Evolutionary conservation across 2,329 filamentous ascomycete species (phyloP).

Genomic region (Calonectria crousiana): DNA sequence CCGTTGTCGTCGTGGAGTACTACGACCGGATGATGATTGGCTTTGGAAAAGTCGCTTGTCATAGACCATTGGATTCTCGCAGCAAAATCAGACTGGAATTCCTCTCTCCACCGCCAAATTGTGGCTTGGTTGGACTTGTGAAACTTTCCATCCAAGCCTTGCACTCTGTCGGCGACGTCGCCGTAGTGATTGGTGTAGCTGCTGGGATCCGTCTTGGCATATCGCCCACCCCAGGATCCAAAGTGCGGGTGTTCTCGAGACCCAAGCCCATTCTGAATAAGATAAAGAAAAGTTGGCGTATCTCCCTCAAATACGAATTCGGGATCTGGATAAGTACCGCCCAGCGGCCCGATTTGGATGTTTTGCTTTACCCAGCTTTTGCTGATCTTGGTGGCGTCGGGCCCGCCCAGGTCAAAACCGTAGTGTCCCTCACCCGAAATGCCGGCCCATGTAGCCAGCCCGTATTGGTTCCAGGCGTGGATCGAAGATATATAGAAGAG

Average conservation of each 20-base stretch:
- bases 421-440: conserved; percentile 56
- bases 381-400: conserved; percentile 59
- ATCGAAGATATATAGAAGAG: conserved; percentile 67
- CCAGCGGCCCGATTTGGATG: conserved; percentile 62
- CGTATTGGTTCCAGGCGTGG: conserved; percentile 68
- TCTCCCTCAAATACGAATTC: conserved; percentile 65
- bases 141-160: conserved; percentile 41
- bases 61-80: conserved; percentile 55
- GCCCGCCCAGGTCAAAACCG: conserved; percentile 35
- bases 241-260: conserved; percentile 58
- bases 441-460: conserved; percentile 65
- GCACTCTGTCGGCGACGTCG: conserved; percentile 44
- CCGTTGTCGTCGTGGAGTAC: conserved; percentile 56
- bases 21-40: conserved; percentile 60
- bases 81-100: conserved; percentile 56
- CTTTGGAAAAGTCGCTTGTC: conserved; percentile 42
- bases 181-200: conserved; percentile 38
- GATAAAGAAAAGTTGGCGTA: conserved; percentile 61
- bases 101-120: conserved; percentile 56
- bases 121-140: conserved; percentile 47
- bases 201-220: conserved; percentile 48
- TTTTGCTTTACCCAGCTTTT: conserved; percentile 64
- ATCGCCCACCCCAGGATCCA: conserved; percentile 63
- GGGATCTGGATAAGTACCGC: conserved; percentile 57
- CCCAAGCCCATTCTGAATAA: conserved; percentile 46